Evolutionary conservation across 192 early-diverging fungal genomes (phyloP), one percentile per base, ranked within the genome.

Genomic region (Polychytrium aggregatum): DNA sequence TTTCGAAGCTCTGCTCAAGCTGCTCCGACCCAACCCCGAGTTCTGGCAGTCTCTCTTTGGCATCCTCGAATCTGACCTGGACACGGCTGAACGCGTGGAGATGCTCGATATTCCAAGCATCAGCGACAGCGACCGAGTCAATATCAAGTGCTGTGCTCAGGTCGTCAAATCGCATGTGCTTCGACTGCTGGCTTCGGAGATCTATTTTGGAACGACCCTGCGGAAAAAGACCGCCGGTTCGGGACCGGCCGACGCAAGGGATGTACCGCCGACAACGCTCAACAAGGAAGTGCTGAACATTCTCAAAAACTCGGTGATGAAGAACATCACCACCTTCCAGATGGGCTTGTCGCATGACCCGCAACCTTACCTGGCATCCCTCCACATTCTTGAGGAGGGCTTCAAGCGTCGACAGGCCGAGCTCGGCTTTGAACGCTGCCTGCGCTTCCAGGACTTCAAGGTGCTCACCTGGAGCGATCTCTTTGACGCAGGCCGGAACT

Each of bases 31-130:
- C 7, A 16, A 46, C 28, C 18, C 37, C 5, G 46, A 41, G 10
- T 65, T 72, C 48, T 72, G 70, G 70, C 37, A 43, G 11, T 30
- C 14, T 28, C 34, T 72, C 0, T 29, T 36, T 9, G 37, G 29
- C 18, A 52, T 68, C 21, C 50, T 68, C 13, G 30, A 17, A 13
- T 48, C 57, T 31, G 40, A 35, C 9, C 24, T 36, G n/a, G 48
- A 22, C 35, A 38, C 24, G 5, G 46, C 52, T 7, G 51, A 21
- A 28, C 26, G 43, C 34, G 60, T 34, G 18, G 44, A 53, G 47
- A 60, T 52, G 17, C 37, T 58, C 28, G 55, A 48, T 16, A 41
- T 49, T 37, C 38, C 43, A 55, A 47, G 43, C 16, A 41, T 60
- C 30, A 25, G 46, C 42, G 28, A 11, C 0, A 36, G 11, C 27